phyloP scores from a whole-genome alignment of 148 eudicot genomes.

The Persicaria maculosa region DNA sequence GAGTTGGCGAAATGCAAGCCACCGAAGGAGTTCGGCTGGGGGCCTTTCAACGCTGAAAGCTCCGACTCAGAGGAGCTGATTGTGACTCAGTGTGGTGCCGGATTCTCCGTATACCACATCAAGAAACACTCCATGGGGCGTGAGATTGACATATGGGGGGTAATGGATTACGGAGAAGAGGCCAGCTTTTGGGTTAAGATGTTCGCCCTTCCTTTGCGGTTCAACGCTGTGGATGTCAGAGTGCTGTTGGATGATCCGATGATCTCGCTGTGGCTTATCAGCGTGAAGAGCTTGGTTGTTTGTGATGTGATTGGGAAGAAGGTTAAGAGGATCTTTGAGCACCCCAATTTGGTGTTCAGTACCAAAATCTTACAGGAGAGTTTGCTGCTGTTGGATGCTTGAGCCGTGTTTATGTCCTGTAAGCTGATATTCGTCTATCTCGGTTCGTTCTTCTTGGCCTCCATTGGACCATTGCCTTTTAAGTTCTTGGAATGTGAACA shows the following conservation, averaged over 20 bases:
- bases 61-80: not conserved
- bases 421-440: too few relatives aligned
- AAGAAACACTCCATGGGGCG: not conserved
- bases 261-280: not conserved
- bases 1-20: not conserved
- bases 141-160: not conserved
- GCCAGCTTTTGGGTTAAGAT: not conserved
- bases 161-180: not conserved
- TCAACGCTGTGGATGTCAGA: not conserved
- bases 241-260: not conserved
- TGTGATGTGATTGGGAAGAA: not conserved
- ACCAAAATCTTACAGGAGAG: not conserved
- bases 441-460: too few relatives aligned
- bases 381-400: not conserved
- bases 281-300: not conserved
- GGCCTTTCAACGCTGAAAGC: not conserved
- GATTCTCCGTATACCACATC: not conserved
- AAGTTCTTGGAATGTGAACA: too few relatives aligned
- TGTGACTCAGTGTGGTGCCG: not conserved
- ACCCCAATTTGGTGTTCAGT: not conserved
- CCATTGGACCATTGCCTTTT: too few relatives aligned
- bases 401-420: not conserved
- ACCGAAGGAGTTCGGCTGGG: not conserved
- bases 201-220: not conserved
- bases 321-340: not conserved